A percentile compares a stretch with the other conserved stretches of the same genome.
Conservation (phyloP, 768 basidiomycete species). For the Dictyophora rubrovolvata region DNA sequence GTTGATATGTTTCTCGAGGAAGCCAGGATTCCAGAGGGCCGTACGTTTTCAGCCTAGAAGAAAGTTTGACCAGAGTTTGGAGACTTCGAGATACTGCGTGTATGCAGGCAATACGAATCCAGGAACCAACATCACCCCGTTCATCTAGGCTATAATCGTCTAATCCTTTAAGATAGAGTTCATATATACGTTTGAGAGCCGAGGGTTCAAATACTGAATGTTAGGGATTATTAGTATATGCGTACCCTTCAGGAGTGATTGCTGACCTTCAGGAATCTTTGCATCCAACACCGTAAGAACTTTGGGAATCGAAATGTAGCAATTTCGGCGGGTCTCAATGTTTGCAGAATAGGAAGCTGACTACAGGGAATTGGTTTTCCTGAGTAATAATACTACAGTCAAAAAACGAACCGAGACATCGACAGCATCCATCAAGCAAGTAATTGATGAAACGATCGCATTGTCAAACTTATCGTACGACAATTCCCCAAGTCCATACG, state of each 20-base stretch:
- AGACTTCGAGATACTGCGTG: slow-evolving; percentile 48
- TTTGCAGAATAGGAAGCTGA: slow-evolving; percentile 27
- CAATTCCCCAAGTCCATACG: slow-evolving; percentile 55
- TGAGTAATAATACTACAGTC: slow-evolving; percentile 11
- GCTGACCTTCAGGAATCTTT: slow-evolving; percentile 36
- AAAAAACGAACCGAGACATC: slow-evolving; percentile 38
- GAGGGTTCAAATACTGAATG: slow-evolving; percentile 38
- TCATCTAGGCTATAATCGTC: slow-evolving; percentile 90
- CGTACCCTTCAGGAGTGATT: background rate
- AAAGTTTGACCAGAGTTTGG: slow-evolving; percentile 38
- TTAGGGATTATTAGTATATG: slow-evolving; percentile 8
- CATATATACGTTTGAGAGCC: slow-evolving; percentile 38
- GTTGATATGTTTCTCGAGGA: slow-evolving; percentile 45
- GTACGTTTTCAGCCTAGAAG: slow-evolving; percentile 21
- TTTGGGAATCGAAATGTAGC: slow-evolving; percentile 36
- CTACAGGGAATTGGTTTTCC: slow-evolving; percentile 18
- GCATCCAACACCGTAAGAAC: slow-evolving; percentile 33
- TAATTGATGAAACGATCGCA: slow-evolving; percentile 42
- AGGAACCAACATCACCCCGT: slow-evolving; percentile 94
- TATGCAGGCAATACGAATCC: slow-evolving; percentile 78
- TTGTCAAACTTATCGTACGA: slow-evolving; percentile 50
- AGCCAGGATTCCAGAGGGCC: slow-evolving; percentile 48
- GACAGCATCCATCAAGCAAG: slow-evolving; percentile 51
- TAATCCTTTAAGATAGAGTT: slow-evolving; percentile 53
- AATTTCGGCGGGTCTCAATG: slow-evolving; percentile 53